Evolutionary conservation across 1,139 yeast genomes (phyloP).

Genomic region (Candida neerlandica): DNA sequence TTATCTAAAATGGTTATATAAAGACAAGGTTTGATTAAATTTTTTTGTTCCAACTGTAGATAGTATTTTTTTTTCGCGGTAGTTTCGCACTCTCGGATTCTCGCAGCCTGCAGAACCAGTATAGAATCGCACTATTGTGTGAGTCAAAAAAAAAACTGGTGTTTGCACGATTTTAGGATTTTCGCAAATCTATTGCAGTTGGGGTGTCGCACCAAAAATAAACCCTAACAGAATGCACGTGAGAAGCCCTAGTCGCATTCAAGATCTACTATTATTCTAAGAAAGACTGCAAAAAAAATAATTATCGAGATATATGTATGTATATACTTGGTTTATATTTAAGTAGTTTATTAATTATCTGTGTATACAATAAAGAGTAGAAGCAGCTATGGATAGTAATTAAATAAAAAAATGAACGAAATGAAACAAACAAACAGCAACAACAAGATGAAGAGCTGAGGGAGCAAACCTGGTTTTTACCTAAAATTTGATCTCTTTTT

Average conservation of each 20-base stretch:
- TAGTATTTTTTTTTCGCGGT: slow-evolving; percentile 7
- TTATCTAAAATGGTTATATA: slow-evolving; percentile 7
- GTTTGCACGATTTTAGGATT: not conserved
- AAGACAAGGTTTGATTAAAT: slow-evolving; percentile 7
- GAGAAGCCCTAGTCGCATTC: not conserved
- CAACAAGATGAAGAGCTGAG: not conserved
- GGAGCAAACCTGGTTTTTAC: not conserved
- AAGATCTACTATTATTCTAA: not conserved
- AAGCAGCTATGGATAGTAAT: not conserved
- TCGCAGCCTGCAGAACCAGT: slow-evolving; percentile 2
- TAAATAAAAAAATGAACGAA: not conserved
- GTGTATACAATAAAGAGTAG: not conserved
- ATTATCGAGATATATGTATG: not conserved
- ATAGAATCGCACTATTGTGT: not conserved
- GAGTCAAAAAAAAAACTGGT: slow-evolving; percentile 1
- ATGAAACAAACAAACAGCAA: not conserved
- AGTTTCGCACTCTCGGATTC: slow-evolving; percentile 5
- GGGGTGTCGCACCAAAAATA: not conserved
- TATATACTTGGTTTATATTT: slow-evolving; percentile 1
- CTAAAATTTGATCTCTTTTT: slow-evolving; percentile 53
- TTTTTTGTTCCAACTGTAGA: slow-evolving; percentile 5
- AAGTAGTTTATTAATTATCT: not conserved
- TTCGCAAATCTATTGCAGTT: not conserved
- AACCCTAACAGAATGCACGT: slow-evolving; percentile 1
- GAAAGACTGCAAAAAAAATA: not conserved